These are phyloP conservation scores for Neurospora sp. DNA, from an alignment of 2,329 filamentous ascomycete genomes.

Conservation along the genomic window DNA sequence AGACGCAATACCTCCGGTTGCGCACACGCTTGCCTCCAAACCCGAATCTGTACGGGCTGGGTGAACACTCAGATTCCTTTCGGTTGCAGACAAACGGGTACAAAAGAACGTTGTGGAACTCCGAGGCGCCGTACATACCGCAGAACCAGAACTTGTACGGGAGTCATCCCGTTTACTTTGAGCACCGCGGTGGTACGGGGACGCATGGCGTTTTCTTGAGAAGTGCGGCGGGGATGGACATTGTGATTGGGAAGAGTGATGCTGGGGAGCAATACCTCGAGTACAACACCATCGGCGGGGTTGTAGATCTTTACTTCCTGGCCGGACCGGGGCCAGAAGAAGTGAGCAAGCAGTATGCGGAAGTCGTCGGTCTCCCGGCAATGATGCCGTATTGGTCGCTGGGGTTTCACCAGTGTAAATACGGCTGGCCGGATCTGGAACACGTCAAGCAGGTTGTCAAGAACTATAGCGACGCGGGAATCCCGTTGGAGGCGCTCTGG, in stretches of 20 bases:
- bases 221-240: constrained; percentile 66
- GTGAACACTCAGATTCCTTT: constrained; percentile 64
- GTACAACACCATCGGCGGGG: constrained; percentile 67
- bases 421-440: constrained; percentile 52
- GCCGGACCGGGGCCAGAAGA: constrained; percentile 44
- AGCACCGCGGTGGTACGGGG: constrained; percentile 42
- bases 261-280: constrained; percentile 57
- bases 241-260: constrained; percentile 56
- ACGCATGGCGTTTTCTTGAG: constrained; percentile 59
- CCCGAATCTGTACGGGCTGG: constrained; percentile 64
- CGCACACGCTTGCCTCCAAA: constrained; percentile 53
- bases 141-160: constrained; percentile 58
- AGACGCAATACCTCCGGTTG: constrained; percentile 63
- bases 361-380: constrained; percentile 43
- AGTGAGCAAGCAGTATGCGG: constrained; percentile 47
- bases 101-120: constrained; percentile 58
- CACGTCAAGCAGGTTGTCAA: constrained; percentile 54
- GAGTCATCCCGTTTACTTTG: constrained; percentile 62
- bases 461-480: constrained; percentile 55
- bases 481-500: constrained; percentile 60
- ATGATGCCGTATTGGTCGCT: constrained; percentile 57
- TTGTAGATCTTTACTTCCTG: constrained; percentile 61
- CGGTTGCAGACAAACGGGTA: constrained; percentile 56
- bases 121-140: constrained; percentile 55
- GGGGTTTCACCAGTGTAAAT: constrained; percentile 53